A percentile compares a stretch with the other conserved stretches of the same genome.
Evolutionary conservation across 176 grass and related monocot species (phyloP).

Genomic region (Zizania latifolia): DNA sequence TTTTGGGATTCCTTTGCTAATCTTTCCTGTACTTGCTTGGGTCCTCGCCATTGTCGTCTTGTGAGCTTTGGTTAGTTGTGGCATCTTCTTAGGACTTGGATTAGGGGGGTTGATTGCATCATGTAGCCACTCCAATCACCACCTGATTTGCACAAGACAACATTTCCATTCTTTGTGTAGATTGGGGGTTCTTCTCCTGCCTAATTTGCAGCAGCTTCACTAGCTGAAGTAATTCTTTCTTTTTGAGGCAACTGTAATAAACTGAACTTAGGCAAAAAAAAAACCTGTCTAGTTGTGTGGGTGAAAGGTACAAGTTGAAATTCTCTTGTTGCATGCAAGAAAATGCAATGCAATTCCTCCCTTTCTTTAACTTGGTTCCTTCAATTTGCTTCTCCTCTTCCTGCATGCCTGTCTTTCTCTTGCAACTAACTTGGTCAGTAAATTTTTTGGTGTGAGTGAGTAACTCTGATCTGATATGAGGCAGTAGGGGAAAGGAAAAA

Average conservation of each 20-base stretch:
- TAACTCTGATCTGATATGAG: slow-evolving; percentile 21
- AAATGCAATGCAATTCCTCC: background rate
- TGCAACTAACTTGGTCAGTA: slow-evolving; percentile 15
- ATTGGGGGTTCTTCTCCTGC: background rate
- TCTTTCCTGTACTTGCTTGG: slow-evolving; percentile 12
- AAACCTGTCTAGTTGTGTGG: background rate
- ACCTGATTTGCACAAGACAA: slow-evolving; percentile 13
- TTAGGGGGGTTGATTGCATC: too few species aligned
- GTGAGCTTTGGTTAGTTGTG: background rate
- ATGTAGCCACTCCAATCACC: background rate
- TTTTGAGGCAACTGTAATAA: background rate
- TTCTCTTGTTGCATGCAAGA: background rate
- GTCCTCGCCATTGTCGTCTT: slow-evolving; percentile 34
- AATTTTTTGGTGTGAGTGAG: background rate
- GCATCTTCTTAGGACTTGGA: background rate
- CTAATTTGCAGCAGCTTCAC: background rate
- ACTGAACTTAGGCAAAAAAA: too few species aligned
- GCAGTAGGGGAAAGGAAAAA: background rate
- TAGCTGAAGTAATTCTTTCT: background rate
- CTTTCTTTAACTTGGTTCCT: background rate
- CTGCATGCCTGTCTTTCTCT: background rate
- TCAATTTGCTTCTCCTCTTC: background rate
- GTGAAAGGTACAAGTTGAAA: slow-evolving; percentile 2
- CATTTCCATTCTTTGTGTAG: background rate
- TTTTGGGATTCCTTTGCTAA: slow-evolving; percentile 15